Evolutionary conservation across 1,284 basidiomycete species (phyloP), one percentile per base, ranked within the genome.

Genomic region (Cronartium quercuum): DNA sequence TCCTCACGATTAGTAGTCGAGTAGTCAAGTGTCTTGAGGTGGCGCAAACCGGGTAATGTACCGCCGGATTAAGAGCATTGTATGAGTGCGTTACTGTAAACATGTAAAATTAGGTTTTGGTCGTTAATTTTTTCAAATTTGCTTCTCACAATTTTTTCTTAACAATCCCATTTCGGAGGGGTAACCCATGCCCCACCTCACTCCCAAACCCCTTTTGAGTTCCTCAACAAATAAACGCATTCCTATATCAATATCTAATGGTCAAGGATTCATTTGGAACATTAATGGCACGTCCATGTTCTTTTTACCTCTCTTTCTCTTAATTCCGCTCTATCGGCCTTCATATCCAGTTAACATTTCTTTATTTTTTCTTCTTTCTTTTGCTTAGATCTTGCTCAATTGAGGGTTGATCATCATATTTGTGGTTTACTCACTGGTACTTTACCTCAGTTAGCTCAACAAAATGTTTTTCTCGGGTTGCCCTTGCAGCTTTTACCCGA

Each of bases 401-500:
- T 96, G 5, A 90, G 94, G 62, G 87, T 90, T 42, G 83, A 88
- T 77, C 88, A 96, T 81, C 88, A 86, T 76, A 86, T 98, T 63
- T 92, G 90, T 78, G 94, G 95, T 44, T 84, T 93, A 66, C 83
- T 97, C 57, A 87, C 87, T 0, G 96, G 96, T 0, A 98, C 96
- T 0, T 86, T 99, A 24, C 94, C 96, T 1, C 91, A 94, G 80
- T 86, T 98, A 0, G 89, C 92, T 3, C 95, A 98, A 81, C 96
- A 99, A 83, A 99, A 99, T 83, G 88, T 92, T 1, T 98, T 98
- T 81, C 85, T 98, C 18, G 96, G 96, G 13, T 83, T 93, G 18
- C 96, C 96, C 0, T 84, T 97, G 1, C 84, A 92, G 21, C 84
- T 98, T 0, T 87, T 94, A 82, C 90, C 91, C 0, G 96, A 99